phyloP scores from a whole-genome alignment of 768 basidiomycete species.

The Coprinopsis cinerea region DNA sequence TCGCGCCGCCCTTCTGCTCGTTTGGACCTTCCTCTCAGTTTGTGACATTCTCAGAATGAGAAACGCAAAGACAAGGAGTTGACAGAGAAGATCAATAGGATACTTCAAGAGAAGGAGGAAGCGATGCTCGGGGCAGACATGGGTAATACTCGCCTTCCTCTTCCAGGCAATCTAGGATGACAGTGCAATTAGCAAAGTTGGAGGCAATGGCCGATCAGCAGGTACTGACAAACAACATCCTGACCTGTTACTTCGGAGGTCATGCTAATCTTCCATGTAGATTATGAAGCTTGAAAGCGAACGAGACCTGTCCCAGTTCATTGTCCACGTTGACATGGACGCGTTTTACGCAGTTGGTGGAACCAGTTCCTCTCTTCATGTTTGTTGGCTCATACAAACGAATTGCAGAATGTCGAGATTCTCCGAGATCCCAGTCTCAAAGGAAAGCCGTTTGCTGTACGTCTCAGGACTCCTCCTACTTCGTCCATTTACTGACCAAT shows the following conservation, averaged over 20 bases:
- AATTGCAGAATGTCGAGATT: constrained; percentile 57
- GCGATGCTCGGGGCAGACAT: constrained; percentile 50
- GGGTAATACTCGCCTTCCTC: constrained; percentile 24
- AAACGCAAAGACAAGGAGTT: constrained; percentile 85
- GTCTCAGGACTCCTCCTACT: constrained; percentile 18
- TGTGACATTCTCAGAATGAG: constrained; percentile 58
- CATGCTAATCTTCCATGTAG: constrained; percentile 24
- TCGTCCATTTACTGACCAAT: constrained; percentile 13
- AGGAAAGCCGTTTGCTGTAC: constrained; percentile 71
- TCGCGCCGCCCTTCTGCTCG: constrained; percentile 13
- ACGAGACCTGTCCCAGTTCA: constrained; percentile 74
- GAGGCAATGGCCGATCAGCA: constrained; percentile 65
- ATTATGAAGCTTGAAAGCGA: constrained; percentile 65
- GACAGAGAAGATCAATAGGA: constrained; percentile 65
- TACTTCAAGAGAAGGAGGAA: constrained; percentile 61
- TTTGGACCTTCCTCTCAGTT: constrained; percentile 1
- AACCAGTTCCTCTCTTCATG: background rate
- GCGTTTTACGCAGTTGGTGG: constrained; percentile 69
- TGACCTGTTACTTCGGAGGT: background rate
- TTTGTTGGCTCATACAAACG: background rate
- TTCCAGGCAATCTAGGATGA: constrained; percentile 5
- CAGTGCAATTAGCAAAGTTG: constrained; percentile 41
- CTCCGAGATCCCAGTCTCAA: constrained; percentile 56
- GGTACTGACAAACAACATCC: constrained; percentile 30
- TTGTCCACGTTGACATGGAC: constrained; percentile 96